Base-by-base conservation (phyloP, 2,329 filamentous ascomycete species). In the Aspergillus floridensis region DNA sequence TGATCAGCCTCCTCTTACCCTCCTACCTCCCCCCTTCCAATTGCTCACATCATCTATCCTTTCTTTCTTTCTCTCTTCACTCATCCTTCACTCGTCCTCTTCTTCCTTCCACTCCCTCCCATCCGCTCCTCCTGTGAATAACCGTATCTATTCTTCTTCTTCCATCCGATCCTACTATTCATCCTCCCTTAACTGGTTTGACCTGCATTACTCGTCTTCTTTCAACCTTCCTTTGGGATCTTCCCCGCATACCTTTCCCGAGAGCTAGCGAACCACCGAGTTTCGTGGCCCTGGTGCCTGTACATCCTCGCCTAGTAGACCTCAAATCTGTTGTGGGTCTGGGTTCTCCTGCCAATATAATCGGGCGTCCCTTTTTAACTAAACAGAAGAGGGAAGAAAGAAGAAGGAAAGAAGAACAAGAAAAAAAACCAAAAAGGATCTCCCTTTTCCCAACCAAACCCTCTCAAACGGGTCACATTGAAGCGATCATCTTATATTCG, bases 261-360 rank as follows among this genome's bases (percentile, higher is more conserved):
- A 63, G 31, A 56, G 59, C 47, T 44, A 44, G 38, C 38, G 38
- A 44, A 44, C 38, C 38, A 44, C 38, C 38, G 38, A 44, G 16
- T 44, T 7, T 60, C 55, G 55, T 61, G 59, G 61, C 51, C 59
- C 56, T 59, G 52, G 61, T 63, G 56, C 61, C 61, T 63, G 61
- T 63, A 60, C 49, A 63, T 63, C 60, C 49, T 54, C 49, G 47
- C 56, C 61, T 55, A 60, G 53, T 59, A 49, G 49, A 53, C 47
- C 56, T 46, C 31, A 46, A 46, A 48, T 41, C 44, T 22, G 41
- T 44, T 54, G 38, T 14, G 38, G 38, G 50, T 52, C 53, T 19
- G 35, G 14, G 32, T 19, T 29, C 46, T 49, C 31, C 24, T 54
- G 29, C 49, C 32, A 29, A 35, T 60, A 58, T 52, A 51, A 44